These are phyloP conservation scores for Neurospora africana DNA, from an alignment of 495 filamentous ascomycete species.

Conservation along the genomic window DNA sequence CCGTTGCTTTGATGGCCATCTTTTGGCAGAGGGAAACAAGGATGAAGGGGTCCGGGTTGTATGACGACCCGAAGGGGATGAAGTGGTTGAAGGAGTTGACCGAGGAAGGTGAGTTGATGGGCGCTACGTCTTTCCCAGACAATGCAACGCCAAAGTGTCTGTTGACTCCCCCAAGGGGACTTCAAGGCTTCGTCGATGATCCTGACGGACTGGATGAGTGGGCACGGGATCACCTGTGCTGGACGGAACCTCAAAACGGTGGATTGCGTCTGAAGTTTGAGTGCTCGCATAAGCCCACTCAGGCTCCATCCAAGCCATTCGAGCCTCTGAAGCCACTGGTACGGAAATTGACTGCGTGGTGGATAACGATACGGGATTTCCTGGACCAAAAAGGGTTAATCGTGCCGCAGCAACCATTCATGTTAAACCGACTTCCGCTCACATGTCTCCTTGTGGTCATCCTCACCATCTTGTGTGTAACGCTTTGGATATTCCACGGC, in stretches of 20 bases:
- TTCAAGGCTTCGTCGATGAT: not conserved
- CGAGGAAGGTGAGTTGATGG: not conserved
- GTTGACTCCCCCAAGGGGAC: not conserved
- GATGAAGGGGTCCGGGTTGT: not conserved
- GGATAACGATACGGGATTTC: not conserved
- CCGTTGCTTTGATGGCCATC: not conserved
- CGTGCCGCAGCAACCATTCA: not conserved
- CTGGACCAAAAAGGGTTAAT: not conserved
- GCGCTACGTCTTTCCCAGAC: not conserved
- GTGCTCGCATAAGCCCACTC: not conserved
- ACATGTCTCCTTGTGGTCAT: not conserved
- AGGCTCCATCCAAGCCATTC: not conserved
- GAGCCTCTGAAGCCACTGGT: not conserved
- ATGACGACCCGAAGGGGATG: not conserved
- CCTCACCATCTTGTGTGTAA: not conserved
- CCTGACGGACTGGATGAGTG: not conserved
- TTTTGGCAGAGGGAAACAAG: not conserved
- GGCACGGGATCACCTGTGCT: not conserved
- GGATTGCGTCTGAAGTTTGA: not conserved
- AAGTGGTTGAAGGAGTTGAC: not conserved
- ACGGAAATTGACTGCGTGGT: not conserved
- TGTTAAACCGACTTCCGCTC: not conserved
- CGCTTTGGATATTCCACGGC: not conserved
- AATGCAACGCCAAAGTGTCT: not conserved
- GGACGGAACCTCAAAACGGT: not conserved